Evolutionary conservation across 225 moss, liverwort and hornwort genomes (phyloP), one percentile per base, ranked within the genome.

Genomic region (Straminergon stramineum): DNA sequence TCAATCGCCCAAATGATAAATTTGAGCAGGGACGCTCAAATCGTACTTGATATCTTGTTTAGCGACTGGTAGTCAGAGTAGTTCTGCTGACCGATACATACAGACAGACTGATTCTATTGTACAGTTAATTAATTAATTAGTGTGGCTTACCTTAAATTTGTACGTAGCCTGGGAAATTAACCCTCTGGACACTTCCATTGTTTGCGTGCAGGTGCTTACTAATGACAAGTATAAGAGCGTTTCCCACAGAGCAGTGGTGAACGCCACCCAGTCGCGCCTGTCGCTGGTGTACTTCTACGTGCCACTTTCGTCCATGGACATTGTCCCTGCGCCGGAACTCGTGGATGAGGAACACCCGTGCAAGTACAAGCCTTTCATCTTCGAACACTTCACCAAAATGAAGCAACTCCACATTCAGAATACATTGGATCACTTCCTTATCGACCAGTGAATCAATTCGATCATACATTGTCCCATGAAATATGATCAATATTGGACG

Each of bases 191-290:
- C 11, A 39, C 37, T n/a, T 58, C 35, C 23, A 15, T 34, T 14
- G 63, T 12, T 64, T 61, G 14, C 55, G 1, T 55, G 58, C 94
- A 94, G 95, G 95, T 90, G 58, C 89, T 93, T 45, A 93, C 94
- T 17, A 95, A 94, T 18, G 78, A 16, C 17, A 85, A 34, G 68
- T 95, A 94, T 84, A 91, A 89, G 90, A 95, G 95, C 68, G 75
- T 95, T 52, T 89, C 93, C 5, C 95, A 95, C 89, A 31, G 94
- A 13, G 94, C 93, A 1, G 95, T 95, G 2, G 95, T 95, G 85
- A 94, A 95, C 90, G 52, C 56, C 63, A 89, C 82, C 77, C 11
- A 81, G 64, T 34, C 94, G 5, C 91, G 95, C 7, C 62, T 92
- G 51, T 95, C 94, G 3, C 75, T 95, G 57, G 93, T 92, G 58